Evolutionary conservation across 225 moss, liverwort and hornwort species (phyloP), one percentile per base, ranked within the genome.

Genomic region (Bryum argenteum): DNA sequence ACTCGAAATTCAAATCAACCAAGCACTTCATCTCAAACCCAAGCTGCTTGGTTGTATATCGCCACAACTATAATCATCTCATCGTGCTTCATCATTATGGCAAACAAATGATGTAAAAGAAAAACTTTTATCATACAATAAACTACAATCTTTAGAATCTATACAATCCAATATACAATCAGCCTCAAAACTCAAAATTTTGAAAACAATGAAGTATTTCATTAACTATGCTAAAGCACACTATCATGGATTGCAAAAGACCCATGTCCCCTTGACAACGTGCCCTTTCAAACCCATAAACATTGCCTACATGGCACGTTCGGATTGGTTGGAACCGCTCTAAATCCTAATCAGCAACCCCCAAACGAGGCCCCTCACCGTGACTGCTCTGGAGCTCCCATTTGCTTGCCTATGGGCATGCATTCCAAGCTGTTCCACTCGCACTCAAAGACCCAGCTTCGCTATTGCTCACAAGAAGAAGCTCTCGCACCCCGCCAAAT

Each of bases 281-380:
- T 16, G 69, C 41, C 83, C 59, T 50, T 83, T 79, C 76, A 76
- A 76, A 79, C 83, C 83, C 69, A 68, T 55, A 16, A 28, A 42
- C 13, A 40, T 53, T 11, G 50, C 40, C 11, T 1, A 58, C 53
- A 7, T 82, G 78, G 74, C 78, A 16, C 13, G 8, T 28, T 54
- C 1, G 4, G 9, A 65, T 66, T 78, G 45, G 7, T 1, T 22
- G 0, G 0, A 18, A 70, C 66, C 41, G 0, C 0, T 0, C 1
- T 1, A 0, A 10, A 74, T 78, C 65, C 47, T 0, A 70, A 66
- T 82, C 70, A 70, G 59, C 69, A 26, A n/a, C 2, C 37, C 17
- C 10, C 1, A 0, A 16, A 18, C 4, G 21, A 43, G 56, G 45
- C 17, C 54, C 47, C 65, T 41, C 26, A 5, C 26, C 21, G 21